A percentile compares a stretch with the other conserved stretches of the same genome.
Conservation (phyloP, 169 alveolate species). For the Eimeria maxima region DNA sequence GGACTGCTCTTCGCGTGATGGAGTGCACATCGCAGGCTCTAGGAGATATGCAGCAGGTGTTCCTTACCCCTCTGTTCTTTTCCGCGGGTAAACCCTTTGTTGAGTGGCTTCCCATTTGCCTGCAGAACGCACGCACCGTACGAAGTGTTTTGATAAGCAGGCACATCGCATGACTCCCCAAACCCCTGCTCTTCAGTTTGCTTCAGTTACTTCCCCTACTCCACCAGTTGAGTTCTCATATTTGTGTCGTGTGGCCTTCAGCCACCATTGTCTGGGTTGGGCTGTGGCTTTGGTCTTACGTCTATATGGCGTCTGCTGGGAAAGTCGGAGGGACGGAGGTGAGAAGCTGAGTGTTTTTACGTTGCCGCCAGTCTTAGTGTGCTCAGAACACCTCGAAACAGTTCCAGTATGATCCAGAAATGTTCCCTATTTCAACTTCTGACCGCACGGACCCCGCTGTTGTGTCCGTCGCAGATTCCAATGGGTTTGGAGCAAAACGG, state of each 20-base stretch:
- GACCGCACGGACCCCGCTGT: not conserved
- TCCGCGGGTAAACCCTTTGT: constrained; percentile 43
- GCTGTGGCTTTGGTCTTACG: constrained; percentile 73
- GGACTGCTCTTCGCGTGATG: constrained; percentile 70
- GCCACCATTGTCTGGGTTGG: constrained; percentile 68
- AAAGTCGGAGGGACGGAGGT: constrained; percentile 69
- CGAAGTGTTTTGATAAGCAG: not conserved
- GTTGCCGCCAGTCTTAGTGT: not conserved
- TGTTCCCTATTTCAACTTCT: not conserved
- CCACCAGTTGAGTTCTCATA: not conserved
- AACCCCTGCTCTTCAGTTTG: not conserved
- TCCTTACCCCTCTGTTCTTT: constrained; percentile 75
- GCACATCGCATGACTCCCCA: not conserved
- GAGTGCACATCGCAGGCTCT: constrained; percentile 77
- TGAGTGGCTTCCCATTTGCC: not conserved
- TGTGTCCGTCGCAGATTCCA: constrained; percentile 44
- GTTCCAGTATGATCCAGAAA: not conserved
- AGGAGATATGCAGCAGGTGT: constrained; percentile 75
- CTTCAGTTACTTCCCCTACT: not conserved
- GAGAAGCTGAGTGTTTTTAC: not conserved
- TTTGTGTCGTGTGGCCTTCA: not conserved
- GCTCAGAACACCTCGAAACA: not conserved
- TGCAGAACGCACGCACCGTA: not conserved
- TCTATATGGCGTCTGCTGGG: constrained; percentile 77
- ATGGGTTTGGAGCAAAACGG: constrained; percentile 81